Evolutionary conservation across 2,329 filamentous ascomycete genomes (phyloP), one percentile per base, ranked within the genome.

Genomic region (Aspergillus sp.): DNA sequence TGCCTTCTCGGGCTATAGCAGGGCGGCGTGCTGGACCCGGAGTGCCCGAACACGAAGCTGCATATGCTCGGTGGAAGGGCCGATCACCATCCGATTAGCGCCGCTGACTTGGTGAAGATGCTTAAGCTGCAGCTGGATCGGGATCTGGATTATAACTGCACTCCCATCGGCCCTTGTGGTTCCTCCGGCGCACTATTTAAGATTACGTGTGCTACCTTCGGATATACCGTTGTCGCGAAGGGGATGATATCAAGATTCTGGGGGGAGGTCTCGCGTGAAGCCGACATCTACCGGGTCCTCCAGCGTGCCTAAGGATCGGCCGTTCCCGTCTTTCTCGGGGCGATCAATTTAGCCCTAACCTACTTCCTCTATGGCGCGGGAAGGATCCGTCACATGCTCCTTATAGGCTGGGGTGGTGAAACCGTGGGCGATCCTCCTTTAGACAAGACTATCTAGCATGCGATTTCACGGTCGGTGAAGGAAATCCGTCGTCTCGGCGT

Each of bases 101-200:
- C 52, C 7, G 36, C 42, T 11, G 17, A 56, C 13, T 32, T 67
- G 38, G 58, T 66, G 21, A 47, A 55, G 19, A 41, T 52, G 34
- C 47, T 68, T 1, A 64, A 67, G 23, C 32, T 53, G 47, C 62
- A 69, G 59, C 61, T 69, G 1, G 61, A 64, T 57, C 13, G 58
- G 16, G 51, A 67, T 46, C 50, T 67, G 14, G 64, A 67, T 50
- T 43, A 62, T 42, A 53, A 65, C 46, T 67, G 61, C 50, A 64
- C 62, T 10, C 65, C 61, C 2, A 57, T 68, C 1, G 63, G 66
- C 11, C 16, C 10, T 20, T 63, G 59, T 59, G 64, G 66, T 16
- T 49, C 46, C 19, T 64, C 48, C 16, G 64, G 66, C 10, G 64
- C 61, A 4, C 63, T 59, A 21, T 70, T 70, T 46, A 67, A 67